A percentile compares a stretch with the other conserved stretches of the same genome.
These are phyloP conservation scores for Euryodendron excelsum DNA, from an alignment of 148 eudicot species.

Conservation along the genomic window DNA sequence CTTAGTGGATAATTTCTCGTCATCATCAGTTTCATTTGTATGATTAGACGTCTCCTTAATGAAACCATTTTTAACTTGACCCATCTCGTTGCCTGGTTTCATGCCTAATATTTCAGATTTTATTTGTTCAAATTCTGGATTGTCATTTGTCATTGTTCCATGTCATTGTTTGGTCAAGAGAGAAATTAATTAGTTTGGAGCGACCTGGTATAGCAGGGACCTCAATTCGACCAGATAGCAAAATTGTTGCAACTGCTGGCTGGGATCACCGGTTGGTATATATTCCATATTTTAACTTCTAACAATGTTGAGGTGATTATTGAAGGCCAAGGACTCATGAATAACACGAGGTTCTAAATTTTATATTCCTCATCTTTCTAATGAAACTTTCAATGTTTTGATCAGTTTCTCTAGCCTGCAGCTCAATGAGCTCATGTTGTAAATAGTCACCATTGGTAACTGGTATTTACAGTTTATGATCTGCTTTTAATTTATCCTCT, in stretches of 20 bases:
- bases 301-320: not conserved
- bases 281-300: not conserved
- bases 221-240: constrained; percentile 72
- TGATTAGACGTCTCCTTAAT: no score
- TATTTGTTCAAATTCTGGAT: constrained; percentile 1
- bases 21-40: no score
- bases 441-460: not conserved
- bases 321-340: not conserved
- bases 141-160: constrained; percentile 20
- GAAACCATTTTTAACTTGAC: no score
- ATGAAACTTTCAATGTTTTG: not conserved
- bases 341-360: not conserved
- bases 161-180: constrained; percentile 68
- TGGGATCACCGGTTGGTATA: constrained; percentile 95
- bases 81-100: not conserved
- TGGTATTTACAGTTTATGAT: not conserved
- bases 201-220: constrained; percentile 76
- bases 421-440: not conserved
- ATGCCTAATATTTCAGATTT: not conserved
- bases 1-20: no score
- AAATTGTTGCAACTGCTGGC: constrained; percentile 84
- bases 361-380: not conserved
- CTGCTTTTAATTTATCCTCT: not conserved
- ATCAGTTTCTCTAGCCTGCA: not conserved
- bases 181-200: constrained; percentile 80